Percentiles rank a stretch among this genome's conserved stretches.
phyloP scores from a whole-genome alignment of 208 protist genomes.

The Trypanosoma scelopori region DNA sequence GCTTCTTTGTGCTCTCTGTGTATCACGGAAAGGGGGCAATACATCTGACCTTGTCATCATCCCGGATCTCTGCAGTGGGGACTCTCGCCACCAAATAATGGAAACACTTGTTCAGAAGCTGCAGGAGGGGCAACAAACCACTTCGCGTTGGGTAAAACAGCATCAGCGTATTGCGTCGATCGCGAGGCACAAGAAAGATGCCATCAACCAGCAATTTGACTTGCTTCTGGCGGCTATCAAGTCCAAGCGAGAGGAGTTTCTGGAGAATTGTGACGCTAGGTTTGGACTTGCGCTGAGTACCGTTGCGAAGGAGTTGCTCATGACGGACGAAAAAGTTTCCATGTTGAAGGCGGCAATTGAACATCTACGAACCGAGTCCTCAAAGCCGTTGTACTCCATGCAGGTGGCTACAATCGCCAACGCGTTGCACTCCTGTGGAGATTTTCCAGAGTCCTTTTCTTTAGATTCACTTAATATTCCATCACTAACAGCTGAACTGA shows the following conservation, averaged over 20 bases:
- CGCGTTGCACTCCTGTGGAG: slow-evolving; percentile 40
- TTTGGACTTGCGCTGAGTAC: slow-evolving; percentile 65
- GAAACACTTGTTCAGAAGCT: slow-evolving; percentile 59
- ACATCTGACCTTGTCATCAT: slow-evolving; percentile 57
- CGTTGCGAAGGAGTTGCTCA: slow-evolving; percentile 73
- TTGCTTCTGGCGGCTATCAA: slow-evolving; percentile 70
- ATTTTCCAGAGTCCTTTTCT: slow-evolving; percentile 56
- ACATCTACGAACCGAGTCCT: slow-evolving; percentile 55
- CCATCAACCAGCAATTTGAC: slow-evolving; percentile 77
- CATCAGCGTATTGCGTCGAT: slow-evolving; percentile 74
- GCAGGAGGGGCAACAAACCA: slow-evolving; percentile 48
- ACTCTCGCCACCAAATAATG: slow-evolving; percentile 64
- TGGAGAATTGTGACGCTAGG: slow-evolving; percentile 71
- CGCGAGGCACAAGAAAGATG: slow-evolving; percentile 58
- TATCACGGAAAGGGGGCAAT: slow-evolving; percentile 35
- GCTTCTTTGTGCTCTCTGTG: slow-evolving; percentile 78
- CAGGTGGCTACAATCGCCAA: slow-evolving; percentile 87
- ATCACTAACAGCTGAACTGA: slow-evolving; percentile 37
- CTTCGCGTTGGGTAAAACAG: slow-evolving; percentile 66
- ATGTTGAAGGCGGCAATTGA: slow-evolving; percentile 66
- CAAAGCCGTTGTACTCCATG: slow-evolving; percentile 74
- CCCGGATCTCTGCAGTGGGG: slow-evolving; percentile 70
- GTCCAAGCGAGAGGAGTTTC: slow-evolving; percentile 67
- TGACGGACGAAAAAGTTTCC: slow-evolving; percentile 73
- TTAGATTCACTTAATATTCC: slow-evolving; percentile 47